Evolutionary conservation across 2,329 filamentous ascomycete genomes (phyloP).

Genomic region (Aspergillus niger): DNA sequence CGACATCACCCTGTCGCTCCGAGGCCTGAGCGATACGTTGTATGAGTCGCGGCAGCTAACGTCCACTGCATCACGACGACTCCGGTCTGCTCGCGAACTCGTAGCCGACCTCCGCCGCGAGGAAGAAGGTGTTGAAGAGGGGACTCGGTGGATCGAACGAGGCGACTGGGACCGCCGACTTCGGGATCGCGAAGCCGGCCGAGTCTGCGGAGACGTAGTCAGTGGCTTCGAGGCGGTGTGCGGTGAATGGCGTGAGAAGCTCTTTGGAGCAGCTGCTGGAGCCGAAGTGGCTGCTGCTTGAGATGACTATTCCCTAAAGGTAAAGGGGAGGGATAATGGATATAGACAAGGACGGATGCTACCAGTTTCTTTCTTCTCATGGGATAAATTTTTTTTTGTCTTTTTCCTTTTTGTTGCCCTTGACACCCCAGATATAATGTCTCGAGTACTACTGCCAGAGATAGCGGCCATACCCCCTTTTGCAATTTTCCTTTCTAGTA

Average conservation of each 20-base stretch:
- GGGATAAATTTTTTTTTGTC: background rate
- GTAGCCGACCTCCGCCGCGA: slow-evolving; percentile 83
- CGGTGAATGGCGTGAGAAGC: slow-evolving; percentile 75
- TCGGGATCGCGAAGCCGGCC: slow-evolving; percentile 75
- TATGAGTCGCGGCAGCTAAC: slow-evolving; percentile 93
- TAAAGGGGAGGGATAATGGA: background rate
- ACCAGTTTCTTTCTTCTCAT: background rate
- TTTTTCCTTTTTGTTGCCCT: background rate
- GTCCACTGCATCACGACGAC: slow-evolving; percentile 73
- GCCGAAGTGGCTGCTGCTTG: slow-evolving; percentile 37
- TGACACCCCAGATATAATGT: background rate
- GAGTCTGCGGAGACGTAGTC: slow-evolving; percentile 83
- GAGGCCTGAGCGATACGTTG: slow-evolving; percentile 83
- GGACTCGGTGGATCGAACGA: slow-evolving; percentile 75
- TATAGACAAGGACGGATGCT: background rate
- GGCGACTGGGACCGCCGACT: slow-evolving; percentile 83
- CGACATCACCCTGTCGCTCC: slow-evolving; percentile 76
- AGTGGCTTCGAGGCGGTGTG: slow-evolving; percentile 91
- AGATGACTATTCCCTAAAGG: slow-evolving; percentile 5
- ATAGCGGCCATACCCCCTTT: background rate
- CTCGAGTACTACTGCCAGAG: background rate
- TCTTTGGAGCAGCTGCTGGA: slow-evolving; percentile 56
- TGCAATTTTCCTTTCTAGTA: slow-evolving; percentile 7
- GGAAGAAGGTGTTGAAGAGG: slow-evolving; percentile 78
- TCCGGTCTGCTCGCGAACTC: slow-evolving; percentile 81